Percentiles rank a stretch among this genome's conserved stretches.
These are phyloP conservation scores for Yamadazyma triangularis DNA, from an alignment of 1,139 yeast species.

Conservation along the genomic window DNA sequence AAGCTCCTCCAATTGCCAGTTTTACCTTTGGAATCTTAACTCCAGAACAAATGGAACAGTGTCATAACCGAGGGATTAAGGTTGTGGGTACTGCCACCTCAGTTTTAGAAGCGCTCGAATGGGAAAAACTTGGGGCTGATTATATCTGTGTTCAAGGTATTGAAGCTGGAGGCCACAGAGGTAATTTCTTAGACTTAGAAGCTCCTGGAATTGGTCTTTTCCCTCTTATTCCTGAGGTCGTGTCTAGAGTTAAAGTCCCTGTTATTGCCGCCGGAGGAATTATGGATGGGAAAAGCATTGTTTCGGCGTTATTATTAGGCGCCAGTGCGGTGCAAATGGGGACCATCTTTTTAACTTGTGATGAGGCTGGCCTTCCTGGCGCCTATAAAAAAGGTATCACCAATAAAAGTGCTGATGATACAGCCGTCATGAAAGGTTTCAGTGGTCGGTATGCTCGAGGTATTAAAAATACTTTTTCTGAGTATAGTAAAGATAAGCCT, in stretches of 20 bases:
- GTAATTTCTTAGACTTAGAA: conserved; percentile 28
- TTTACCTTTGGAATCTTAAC: conserved; percentile 49
- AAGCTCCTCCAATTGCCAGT: conserved; percentile 34
- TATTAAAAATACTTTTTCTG: conserved; percentile 23
- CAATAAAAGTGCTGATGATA: neutral
- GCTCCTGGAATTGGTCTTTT: conserved; percentile 27
- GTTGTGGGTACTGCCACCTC: conserved; percentile 49
- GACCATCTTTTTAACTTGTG: conserved; percentile 36
- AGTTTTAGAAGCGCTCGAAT: conserved; percentile 26
- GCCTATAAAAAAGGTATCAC: neutral
- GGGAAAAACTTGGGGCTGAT: conserved; percentile 23
- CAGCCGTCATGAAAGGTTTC: conserved; percentile 22
- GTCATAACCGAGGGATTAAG: conserved; percentile 42
- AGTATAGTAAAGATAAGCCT: conserved; percentile 9
- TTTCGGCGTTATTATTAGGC: conserved; percentile 25
- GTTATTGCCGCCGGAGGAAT: conserved; percentile 47
- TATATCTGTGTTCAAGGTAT: conserved; percentile 47
- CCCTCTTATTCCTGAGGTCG: conserved; percentile 16
- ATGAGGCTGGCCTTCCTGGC: conserved; percentile 26
- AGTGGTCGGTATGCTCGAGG: conserved; percentile 40
- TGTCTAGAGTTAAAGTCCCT: conserved; percentile 22
- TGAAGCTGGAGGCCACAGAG: conserved; percentile 57
- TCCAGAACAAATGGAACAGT: conserved; percentile 29
- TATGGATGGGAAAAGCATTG: conserved; percentile 20
- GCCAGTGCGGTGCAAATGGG: conserved; percentile 48